Evolutionary conservation across 1,284 basidiomycete genomes (phyloP), one percentile per base, ranked within the genome.

Genomic region (Chalciporus sp.): DNA sequence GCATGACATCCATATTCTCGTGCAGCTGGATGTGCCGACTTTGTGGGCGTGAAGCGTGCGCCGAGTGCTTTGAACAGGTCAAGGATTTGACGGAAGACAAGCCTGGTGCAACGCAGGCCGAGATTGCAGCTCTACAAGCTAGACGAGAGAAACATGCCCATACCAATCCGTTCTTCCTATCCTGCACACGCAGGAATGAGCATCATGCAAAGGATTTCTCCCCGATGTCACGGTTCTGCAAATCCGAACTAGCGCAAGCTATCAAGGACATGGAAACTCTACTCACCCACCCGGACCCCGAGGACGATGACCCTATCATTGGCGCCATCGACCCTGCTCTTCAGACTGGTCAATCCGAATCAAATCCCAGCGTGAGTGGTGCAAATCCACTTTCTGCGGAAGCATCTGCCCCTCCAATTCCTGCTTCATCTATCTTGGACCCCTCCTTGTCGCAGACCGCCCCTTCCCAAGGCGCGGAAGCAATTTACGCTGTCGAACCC

Each of bases 31-130:
- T 95, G 80, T 98, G 95, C 70, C 79, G 84, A 9, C 68, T 82
- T n/a, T 98, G 95, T 69, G 95, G 94, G 1, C 85, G 92, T 14
- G 95, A 97, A 71, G 86, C 90, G 16, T 98, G 95, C 66, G 78
- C 85, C 1, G 87, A 91, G 51, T 98, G 95, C 68, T 92, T 85
- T 65, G 75, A 80, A 26, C 85, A 84, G 59, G 83, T 97, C 53
- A 74, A 75, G 57, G 83, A 86, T 17, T 72, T 90, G 27, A 85
- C 85, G 3, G 74, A 78, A 42, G 79, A 83, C 51, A 74, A 74
- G 40, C 70, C 76, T 3, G 77, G 74, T 26, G 78, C 81, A 8
- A 74, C 73, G 12, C 73, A 75, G 33, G 71, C 73, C 10, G 80
- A 84, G 58, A 66, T 83, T 33, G 70, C 73, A 12, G 82, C 73